Conservation (phyloP, 177 flowering plant genomes). For the Vitis hybrid region DNA sequence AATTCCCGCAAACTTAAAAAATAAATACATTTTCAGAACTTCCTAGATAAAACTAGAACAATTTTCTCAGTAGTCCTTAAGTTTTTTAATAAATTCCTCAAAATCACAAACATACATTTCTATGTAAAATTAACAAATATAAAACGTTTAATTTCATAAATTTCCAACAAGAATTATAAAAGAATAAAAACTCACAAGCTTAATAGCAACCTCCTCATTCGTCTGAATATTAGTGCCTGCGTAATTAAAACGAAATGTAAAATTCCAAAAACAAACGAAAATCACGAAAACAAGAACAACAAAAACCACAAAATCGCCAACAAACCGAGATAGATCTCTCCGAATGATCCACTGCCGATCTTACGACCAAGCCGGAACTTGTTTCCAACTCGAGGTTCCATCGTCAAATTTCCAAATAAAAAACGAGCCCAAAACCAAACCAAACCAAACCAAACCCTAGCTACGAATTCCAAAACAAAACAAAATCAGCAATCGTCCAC, state of each 20-base stretch:
- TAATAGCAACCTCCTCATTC: slow-evolving; percentile 51
- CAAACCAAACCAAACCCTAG: slow-evolving; percentile 15
- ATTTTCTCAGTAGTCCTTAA: neutral
- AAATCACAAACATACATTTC: neutral
- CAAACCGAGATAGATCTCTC: slow-evolving; percentile 55
- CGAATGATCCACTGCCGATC: slow-evolving; percentile 53
- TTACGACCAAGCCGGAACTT: slow-evolving; percentile 48
- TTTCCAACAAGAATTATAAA: neutral
- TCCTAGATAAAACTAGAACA: neutral
- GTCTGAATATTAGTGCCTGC: slow-evolving; percentile 50
- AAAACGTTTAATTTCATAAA: neutral
- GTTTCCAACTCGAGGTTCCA: slow-evolving; percentile 49
- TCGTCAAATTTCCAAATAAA: slow-evolving; percentile 5
- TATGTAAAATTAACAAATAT: neutral
- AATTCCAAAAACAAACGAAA: neutral
- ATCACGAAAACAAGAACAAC: neutral
- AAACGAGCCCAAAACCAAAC: slow-evolving; percentile 4
- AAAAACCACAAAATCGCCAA: neutral
- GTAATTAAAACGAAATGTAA: neutral
- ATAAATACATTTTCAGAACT: neutral
- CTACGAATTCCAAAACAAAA: neutral
- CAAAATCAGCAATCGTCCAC: neutral
- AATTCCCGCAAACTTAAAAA: neutral
- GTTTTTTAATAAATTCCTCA: neutral
- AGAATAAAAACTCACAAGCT: slow-evolving; percentile 41